phyloP scores from a whole-genome alignment of 2,329 filamentous ascomycete species.

The Claviceps spartinae region DNA sequence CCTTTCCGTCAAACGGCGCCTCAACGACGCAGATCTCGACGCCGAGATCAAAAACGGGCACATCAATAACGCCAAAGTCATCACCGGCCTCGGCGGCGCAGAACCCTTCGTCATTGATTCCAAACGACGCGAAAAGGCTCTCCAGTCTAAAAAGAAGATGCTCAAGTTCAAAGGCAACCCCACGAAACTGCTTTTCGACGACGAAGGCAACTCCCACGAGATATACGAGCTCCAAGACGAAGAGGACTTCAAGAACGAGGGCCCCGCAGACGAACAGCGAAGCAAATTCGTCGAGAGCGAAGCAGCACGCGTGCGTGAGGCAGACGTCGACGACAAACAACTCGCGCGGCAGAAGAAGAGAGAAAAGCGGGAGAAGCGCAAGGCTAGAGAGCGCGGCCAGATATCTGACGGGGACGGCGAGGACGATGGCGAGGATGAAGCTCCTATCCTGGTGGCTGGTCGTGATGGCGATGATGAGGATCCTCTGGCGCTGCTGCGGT shows the following conservation, averaged over 20 bases:
- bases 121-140: slow-evolving; percentile 87
- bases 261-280: slow-evolving; percentile 63
- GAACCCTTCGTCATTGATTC: slow-evolving; percentile 77
- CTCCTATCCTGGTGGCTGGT: slow-evolving; percentile 24
- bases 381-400: slow-evolving; percentile 44
- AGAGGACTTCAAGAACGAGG: slow-evolving; percentile 61
- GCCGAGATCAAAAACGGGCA: slow-evolving; percentile 32
- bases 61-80: slow-evolving; percentile 37
- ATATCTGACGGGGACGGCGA: slow-evolving; percentile 7
- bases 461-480: slow-evolving; percentile 29
- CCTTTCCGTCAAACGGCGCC: slow-evolving; percentile 77
- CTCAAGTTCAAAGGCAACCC: slow-evolving; percentile 81
- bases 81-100: slow-evolving; percentile 55
- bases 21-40: slow-evolving; percentile 54
- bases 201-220: slow-evolving; percentile 73
- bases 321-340: slow-evolving; percentile 73
- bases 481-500: slow-evolving; percentile 43
- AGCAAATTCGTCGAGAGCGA: slow-evolving; percentile 68
- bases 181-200: slow-evolving; percentile 79
- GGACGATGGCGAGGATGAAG: slow-evolving; percentile 7
- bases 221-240: slow-evolving; percentile 84
- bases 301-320: slow-evolving; percentile 53
- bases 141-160: slow-evolving; percentile 88
- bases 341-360: slow-evolving; percentile 63
- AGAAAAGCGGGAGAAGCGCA: slow-evolving; percentile 63